These are phyloP conservation scores for Populus hybrid DNA, from an alignment of 441 rosid genomes.

Conservation along the genomic window DNA sequence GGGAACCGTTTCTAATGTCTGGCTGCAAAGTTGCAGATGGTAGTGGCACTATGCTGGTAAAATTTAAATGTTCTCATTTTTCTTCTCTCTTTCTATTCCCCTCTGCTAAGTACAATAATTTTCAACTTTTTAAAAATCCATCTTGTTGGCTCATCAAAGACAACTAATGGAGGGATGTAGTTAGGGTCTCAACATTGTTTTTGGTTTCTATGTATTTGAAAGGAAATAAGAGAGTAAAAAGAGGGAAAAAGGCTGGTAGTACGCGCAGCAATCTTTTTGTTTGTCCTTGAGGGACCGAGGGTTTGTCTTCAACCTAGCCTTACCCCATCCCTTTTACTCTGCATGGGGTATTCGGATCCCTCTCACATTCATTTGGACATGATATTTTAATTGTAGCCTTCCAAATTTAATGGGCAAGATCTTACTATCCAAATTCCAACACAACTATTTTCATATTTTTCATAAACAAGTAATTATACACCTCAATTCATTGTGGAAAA, in stretches of 20 bases:
- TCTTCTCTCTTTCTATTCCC: not conserved
- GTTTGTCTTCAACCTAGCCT: not conserved
- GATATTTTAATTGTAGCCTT: not conserved
- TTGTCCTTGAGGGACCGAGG: not conserved
- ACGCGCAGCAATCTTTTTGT: not conserved
- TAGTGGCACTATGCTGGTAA: conserved; percentile 91
- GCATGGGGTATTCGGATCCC: not conserved
- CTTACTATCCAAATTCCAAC: not conserved
- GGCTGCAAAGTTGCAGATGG: conserved; percentile 99
- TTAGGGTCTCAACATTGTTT: not conserved
- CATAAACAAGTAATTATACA: not conserved
- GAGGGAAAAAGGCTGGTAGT: not conserved
- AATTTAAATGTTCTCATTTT: not conserved
- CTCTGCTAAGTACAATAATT: not conserved
- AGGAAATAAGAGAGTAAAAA: not conserved
- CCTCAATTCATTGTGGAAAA: not conserved
- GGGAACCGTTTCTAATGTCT: conserved; percentile 86
- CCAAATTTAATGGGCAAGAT: not conserved
- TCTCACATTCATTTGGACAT: not conserved
- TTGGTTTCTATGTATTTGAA: not conserved
- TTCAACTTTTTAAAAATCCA: not conserved
- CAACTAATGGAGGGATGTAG: not conserved
- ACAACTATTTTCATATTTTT: not conserved
- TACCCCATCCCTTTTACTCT: not conserved
- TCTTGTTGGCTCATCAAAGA: not conserved